Percentiles rank a stretch among this genome's conserved stretches.
Evolutionary conservation across 2,329 filamentous ascomycete genomes (phyloP).

Genomic region (Colletotrichum karsti): DNA sequence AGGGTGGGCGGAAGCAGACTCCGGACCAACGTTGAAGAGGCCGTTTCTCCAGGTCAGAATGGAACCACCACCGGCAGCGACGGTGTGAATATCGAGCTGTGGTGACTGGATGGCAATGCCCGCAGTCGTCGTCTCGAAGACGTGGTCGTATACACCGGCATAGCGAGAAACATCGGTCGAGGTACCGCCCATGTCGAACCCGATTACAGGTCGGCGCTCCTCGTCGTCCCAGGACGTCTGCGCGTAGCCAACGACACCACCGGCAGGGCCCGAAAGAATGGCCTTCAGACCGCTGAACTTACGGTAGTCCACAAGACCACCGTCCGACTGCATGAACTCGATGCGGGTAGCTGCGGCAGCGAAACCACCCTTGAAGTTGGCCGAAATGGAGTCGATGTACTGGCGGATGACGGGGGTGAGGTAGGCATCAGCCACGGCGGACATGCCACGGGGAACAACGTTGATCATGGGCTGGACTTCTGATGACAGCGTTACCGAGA

Average conservation of each 20-base stretch:
- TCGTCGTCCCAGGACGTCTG: conserved; percentile 75
- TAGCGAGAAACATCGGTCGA: conserved; percentile 79
- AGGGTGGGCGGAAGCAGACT: conserved; percentile 75
- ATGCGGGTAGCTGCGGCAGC: conserved; percentile 57
- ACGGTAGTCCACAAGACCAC: conserved; percentile 60
- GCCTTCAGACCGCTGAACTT: conserved; percentile 75
- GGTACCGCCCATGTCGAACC: conserved; percentile 79
- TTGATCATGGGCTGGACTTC: conserved; percentile 53
- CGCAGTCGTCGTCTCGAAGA: conserved; percentile 80
- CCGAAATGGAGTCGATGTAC: conserved; percentile 44
- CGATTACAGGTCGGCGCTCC: conserved; percentile 75
- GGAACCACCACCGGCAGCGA: conserved; percentile 79
- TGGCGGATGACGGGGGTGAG: conserved; percentile 48
- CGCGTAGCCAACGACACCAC: conserved; percentile 80
- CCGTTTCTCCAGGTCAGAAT: conserved; percentile 77
- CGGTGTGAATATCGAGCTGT: conserved; percentile 84
- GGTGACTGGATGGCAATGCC: conserved; percentile 82
- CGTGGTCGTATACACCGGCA: conserved; percentile 51
- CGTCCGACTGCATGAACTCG: conserved; percentile 76
- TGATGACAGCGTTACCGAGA: conserved; percentile 46
- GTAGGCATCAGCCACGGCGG: conserved; percentile 52
- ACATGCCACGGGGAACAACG: conserved; percentile 52
- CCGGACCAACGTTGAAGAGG: conserved; percentile 77
- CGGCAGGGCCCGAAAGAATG: conserved; percentile 79
- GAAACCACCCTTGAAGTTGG: conserved; percentile 45